phyloP scores from a whole-genome alignment of 225 moss, liverwort and hornwort species.

The Antitrichia curtipendula region DNA sequence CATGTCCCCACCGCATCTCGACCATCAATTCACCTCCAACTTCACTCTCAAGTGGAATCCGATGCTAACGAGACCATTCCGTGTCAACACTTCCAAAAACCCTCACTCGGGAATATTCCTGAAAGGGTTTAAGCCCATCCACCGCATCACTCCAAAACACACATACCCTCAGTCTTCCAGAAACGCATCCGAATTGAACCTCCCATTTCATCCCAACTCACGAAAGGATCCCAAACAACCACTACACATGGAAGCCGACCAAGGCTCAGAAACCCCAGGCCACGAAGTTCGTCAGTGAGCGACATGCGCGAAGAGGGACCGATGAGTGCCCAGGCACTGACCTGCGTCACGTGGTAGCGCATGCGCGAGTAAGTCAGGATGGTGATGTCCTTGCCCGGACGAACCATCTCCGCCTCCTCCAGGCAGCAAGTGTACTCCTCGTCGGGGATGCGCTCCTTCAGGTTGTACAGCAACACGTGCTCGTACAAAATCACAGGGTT shows the following conservation, averaged over 20 bases:
- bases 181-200: background rate
- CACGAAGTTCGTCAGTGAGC: background rate
- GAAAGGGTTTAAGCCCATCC: background rate
- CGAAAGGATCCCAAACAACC: background rate
- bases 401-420: conserved; percentile 98
- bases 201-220: background rate
- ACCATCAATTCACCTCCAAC: background rate
- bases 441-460: conserved; percentile 93
- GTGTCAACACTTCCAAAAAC: background rate
- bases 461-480: conserved; percentile 86
- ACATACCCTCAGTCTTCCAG: too few relatives aligned
- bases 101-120: background rate
- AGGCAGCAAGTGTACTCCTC: conserved; percentile 84
- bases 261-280: background rate
- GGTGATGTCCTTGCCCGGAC: conserved; percentile 74
- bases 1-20: background rate
- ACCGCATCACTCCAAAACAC: background rate
- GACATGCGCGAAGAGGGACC: background rate
- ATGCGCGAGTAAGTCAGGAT: conserved; percentile 93
- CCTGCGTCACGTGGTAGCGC: conserved; percentile 76
- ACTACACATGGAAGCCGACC: background rate
- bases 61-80: background rate
- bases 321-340: background rate
- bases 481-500: conserved; percentile 93
- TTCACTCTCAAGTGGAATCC: background rate